These are phyloP conservation scores for Umbilicus rupestris DNA, from an alignment of 164 flowering plant genomes.

Conservation along the genomic window DNA sequence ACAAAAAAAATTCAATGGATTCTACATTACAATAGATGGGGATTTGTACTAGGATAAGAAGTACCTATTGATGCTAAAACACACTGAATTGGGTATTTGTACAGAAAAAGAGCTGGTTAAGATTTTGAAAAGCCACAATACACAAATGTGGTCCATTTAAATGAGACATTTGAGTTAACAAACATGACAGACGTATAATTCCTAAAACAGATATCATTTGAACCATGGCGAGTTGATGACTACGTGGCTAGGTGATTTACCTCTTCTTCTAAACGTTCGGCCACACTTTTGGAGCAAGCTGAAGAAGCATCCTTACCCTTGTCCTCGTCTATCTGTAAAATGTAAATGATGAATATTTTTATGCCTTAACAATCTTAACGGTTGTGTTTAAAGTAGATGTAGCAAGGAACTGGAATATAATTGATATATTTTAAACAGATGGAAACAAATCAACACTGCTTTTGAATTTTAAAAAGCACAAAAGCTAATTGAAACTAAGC, in stretches of 20 bases:
- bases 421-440: neutral
- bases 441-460: neutral
- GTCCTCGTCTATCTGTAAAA: conserved; percentile 61
- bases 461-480: neutral
- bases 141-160: neutral
- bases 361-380: neutral
- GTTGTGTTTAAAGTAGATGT: neutral
- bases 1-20: no score
- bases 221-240: neutral
- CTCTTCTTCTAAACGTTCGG: conserved; percentile 79
- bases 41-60: no score
- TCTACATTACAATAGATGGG: no score
- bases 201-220: neutral
- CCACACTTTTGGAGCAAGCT: conserved; percentile 37
- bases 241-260: conserved; percentile 24
- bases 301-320: conserved; percentile 46
- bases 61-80: neutral
- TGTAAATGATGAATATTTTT: neutral
- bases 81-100: neutral
- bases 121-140: neutral
- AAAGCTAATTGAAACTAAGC: neutral
- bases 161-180: neutral
- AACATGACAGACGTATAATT: neutral
- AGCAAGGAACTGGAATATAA: neutral
- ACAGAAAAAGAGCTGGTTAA: neutral